phyloP scores from a whole-genome alignment of 2,329 filamentous ascomycete genomes.

The Zymoseptoria pseudotritici region DNA sequence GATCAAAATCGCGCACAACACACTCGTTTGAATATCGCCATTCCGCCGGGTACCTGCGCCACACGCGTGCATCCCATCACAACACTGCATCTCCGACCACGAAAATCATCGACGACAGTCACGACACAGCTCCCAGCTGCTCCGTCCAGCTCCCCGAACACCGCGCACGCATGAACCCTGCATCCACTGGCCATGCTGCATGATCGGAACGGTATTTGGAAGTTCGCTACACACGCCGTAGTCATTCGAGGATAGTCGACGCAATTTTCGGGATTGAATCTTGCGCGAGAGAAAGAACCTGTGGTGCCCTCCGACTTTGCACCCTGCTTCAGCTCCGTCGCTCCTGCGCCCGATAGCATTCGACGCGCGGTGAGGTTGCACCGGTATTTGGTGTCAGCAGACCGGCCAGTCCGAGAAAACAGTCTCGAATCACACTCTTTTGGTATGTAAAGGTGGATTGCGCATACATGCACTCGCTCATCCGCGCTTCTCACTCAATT shows the following conservation, averaged over 20 bases:
- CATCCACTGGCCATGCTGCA: background rate
- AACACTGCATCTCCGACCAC: background rate
- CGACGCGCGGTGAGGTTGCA: conserved; percentile 4
- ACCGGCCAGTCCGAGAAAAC: conserved; percentile 3
- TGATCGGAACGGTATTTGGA: conserved; percentile 4
- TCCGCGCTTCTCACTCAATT: background rate
- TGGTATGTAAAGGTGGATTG: conserved; percentile 2
- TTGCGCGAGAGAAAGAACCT: background rate
- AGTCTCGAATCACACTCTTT: conserved; percentile 9
- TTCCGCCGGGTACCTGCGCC: background rate
- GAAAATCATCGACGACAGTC: background rate
- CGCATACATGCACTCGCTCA: background rate
- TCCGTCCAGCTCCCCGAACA: background rate
- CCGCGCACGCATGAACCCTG: background rate
- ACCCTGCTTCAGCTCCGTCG: background rate
- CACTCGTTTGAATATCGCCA: background rate
- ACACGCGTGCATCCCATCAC: background rate
- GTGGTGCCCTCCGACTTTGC: background rate
- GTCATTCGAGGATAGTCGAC: background rate
- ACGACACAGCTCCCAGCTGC: too few species aligned
- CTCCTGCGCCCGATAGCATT: background rate
- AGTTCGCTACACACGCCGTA: background rate
- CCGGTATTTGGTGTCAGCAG: conserved; percentile 4
- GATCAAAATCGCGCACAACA: background rate
- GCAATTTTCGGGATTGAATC: background rate